Conservation (phyloP, 352 stramenopile genomes). For the Saprolegnia parasitica region DNA sequence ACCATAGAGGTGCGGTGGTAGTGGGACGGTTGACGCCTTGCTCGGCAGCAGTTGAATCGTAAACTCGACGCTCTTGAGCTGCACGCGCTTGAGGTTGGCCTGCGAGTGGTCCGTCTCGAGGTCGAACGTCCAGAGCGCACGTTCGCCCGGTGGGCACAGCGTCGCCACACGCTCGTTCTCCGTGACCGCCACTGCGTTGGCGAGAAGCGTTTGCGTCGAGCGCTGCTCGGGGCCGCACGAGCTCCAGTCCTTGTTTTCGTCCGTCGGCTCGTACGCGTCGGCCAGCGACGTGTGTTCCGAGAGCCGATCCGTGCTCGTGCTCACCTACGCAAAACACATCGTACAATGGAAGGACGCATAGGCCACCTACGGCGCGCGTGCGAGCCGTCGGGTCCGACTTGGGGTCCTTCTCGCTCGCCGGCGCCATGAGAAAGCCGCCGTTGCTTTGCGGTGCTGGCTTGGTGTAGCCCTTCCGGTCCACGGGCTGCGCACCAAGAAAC, state of each 20-base stretch:
- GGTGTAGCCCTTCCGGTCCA: constrained; percentile 79
- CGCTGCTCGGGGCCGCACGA: constrained; percentile 80
- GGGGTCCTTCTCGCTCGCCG: constrained; percentile 31
- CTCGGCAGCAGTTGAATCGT: constrained; percentile 78
- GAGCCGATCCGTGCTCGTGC: constrained; percentile 46
- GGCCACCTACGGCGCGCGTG: constrained; percentile 11
- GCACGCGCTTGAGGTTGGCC: constrained; percentile 61
- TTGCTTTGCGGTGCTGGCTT: constrained; percentile 84
- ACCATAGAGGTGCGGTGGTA: constrained; percentile 80
- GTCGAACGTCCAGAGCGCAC: constrained; percentile 84
- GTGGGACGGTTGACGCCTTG: constrained; percentile 65
- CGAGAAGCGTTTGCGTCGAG: constrained; percentile 51
- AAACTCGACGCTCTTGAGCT: constrained; percentile 88
- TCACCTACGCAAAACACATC: constrained; percentile 13
- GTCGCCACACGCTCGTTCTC: constrained; percentile 55
- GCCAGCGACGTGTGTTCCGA: constrained; percentile 55
- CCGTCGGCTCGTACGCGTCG: constrained; percentile 39
- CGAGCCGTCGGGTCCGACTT: constrained; percentile 1
- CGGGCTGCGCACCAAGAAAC: constrained; percentile 78
- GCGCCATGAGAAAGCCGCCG: constrained; percentile 70
- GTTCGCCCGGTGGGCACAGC: constrained; percentile 71
- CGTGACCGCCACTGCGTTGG: neutral
- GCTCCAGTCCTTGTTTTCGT: constrained; percentile 88
- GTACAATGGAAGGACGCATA: neutral
- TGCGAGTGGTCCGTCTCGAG: constrained; percentile 75